These are phyloP conservation scores for Colletotrichum sp. DNA, from an alignment of 2,329 filamentous ascomycete species.

Conservation along the genomic window DNA sequence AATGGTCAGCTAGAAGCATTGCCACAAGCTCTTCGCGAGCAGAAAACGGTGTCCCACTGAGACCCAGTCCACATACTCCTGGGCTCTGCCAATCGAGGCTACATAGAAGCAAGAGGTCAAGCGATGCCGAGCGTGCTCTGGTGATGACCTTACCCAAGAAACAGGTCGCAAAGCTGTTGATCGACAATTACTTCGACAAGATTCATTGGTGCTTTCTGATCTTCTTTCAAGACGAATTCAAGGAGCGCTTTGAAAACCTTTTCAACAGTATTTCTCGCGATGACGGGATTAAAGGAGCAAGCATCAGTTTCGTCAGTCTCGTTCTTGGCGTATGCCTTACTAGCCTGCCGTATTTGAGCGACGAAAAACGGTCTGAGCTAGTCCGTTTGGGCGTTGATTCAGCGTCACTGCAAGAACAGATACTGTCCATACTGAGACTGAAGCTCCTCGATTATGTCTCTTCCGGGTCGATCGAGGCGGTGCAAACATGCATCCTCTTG, in stretches of 20 bases:
- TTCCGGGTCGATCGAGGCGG: conserved; percentile 31
- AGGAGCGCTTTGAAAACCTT: conserved; percentile 4
- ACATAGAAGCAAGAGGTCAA: neutral
- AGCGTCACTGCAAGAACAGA: neutral
- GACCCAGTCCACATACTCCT: neutral
- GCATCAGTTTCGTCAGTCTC: neutral
- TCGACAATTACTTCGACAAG: conserved; percentile 42
- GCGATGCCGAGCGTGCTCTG: neutral
- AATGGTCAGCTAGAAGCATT: neutral
- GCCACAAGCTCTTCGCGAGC: neutral
- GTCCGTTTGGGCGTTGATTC: neutral
- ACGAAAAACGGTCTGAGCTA: neutral
- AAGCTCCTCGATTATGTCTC: neutral
- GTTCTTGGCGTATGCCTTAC: neutral
- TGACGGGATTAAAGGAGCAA: neutral
- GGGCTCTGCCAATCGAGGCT: neutral
- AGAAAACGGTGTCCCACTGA: neutral
- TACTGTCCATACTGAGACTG: neutral
- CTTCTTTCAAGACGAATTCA: conserved; percentile 39
- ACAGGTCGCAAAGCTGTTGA: conserved; percentile 10
- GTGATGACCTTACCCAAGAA: neutral
- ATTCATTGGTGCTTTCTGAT: conserved; percentile 43
- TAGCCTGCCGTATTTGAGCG: neutral
- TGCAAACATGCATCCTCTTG: conserved; percentile 38
- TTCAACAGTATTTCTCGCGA: conserved; percentile 3